A percentile compares a stretch with the other conserved stretches of the same genome.
Conservation (phyloP, 1,284 basidiomycete species). For the Irpex sp. region DNA sequence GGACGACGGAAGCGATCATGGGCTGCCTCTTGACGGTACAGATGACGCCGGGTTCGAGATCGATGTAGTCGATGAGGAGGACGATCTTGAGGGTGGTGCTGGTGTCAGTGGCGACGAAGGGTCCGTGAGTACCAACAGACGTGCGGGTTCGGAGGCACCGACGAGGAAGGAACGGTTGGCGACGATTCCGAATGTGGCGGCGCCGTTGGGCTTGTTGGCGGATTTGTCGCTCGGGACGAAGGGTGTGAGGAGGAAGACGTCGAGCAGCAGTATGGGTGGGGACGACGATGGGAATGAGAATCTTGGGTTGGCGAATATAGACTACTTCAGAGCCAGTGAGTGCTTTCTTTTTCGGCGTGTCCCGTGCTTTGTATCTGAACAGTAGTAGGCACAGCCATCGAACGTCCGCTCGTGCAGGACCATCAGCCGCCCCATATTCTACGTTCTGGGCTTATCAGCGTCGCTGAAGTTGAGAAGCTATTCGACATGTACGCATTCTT, state of each 20-base stretch:
- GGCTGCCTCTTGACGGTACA: conserved; percentile 10
- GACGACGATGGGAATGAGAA: conserved; percentile 41
- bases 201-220: conserved; percentile 69
- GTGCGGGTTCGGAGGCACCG: conserved; percentile 8
- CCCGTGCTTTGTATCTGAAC: background rate
- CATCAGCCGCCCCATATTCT: conserved; percentile 65
- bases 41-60: conserved; percentile 8
- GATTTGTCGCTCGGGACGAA: conserved; percentile 46
- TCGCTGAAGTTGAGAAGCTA: conserved; percentile 67
- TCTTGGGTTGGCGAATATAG: conserved; percentile 55
- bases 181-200: conserved; percentile 51
- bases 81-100: conserved; percentile 12
- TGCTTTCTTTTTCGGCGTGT: conserved; percentile 2
- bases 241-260: conserved; percentile 27
- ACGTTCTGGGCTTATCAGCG: conserved; percentile 60
- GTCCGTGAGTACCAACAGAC: conserved; percentile 1
- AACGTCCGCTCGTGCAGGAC: conserved; percentile 25
- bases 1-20: conserved; percentile 5
- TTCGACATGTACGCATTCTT: conserved; percentile 63
- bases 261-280: conserved; percentile 39
- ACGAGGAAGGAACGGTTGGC: conserved; percentile 34
- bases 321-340: conserved; percentile 64
- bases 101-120: conserved; percentile 5
- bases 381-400: conserved; percentile 39
- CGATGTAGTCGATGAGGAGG: conserved; percentile 12